These are phyloP conservation scores for Tritrichomonas foetus DNA, from an alignment of 208 protist genomes.

Conservation along the genomic window DNA sequence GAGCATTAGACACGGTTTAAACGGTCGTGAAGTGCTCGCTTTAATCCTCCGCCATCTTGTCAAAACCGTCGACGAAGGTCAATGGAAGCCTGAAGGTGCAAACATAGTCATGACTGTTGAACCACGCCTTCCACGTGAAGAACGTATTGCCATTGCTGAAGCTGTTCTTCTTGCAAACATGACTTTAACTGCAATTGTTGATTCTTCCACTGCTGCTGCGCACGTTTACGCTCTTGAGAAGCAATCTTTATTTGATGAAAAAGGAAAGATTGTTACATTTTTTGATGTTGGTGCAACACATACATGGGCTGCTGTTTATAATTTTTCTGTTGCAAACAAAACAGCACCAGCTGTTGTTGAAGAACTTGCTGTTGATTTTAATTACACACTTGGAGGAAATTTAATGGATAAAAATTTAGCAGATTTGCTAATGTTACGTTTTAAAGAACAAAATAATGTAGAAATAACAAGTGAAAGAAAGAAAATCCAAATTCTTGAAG, in stretches of 20 bases:
- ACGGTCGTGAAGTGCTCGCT: neutral
- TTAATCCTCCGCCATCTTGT: neutral
- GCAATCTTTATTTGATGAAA: neutral
- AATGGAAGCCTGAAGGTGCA: neutral
- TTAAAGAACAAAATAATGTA: neutral
- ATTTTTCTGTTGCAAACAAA: neutral
- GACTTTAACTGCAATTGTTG: neutral
- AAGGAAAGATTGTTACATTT: neutral
- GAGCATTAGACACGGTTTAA: neutral
- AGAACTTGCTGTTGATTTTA: neutral
- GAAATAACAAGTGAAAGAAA: neutral
- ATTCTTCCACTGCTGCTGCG: neutral
- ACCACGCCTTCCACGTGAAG: neutral
- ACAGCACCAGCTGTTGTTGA: neutral
- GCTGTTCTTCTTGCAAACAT: neutral
- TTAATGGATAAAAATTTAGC: neutral
- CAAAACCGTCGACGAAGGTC: neutral
- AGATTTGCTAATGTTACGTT: neutral
- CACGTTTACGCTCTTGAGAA: slow-evolving; percentile 2
- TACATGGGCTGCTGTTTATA: neutral
- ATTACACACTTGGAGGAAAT: neutral
- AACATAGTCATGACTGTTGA: neutral
- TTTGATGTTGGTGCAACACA: neutral
- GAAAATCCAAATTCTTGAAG: neutral
- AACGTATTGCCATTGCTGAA: neutral